A percentile compares a stretch with the other conserved stretches of the same genome.
Evolutionary conservation across 306 rosid genomes (phyloP).

Genomic region (Vicia villosa): DNA sequence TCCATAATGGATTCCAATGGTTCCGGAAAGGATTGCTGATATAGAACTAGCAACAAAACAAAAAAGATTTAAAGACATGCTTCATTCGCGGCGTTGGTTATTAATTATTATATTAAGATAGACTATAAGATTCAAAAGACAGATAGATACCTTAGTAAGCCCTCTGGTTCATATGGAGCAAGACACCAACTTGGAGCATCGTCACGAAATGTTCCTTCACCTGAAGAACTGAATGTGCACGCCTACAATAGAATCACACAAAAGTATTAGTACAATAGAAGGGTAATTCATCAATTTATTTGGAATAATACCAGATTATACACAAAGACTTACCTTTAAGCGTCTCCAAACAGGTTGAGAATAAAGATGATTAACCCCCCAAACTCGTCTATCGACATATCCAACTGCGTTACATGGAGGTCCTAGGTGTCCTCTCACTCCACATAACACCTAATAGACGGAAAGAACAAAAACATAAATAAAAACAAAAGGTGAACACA

Average conservation of each 20-base stretch:
- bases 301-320: neutral
- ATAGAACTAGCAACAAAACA: conserved; percentile 53
- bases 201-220: conserved; percentile 47
- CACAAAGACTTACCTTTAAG: conserved; percentile 51
- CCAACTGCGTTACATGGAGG: conserved; percentile 96
- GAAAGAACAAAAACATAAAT: neutral
- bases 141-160: conserved; percentile 63
- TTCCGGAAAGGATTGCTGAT: conserved; percentile 76
- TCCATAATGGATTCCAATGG: conserved; percentile 87
- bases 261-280: neutral
- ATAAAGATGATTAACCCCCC: conserved; percentile 92
- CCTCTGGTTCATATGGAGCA: conserved; percentile 91
- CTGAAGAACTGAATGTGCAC: conserved; percentile 63
- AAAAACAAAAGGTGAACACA: neutral
- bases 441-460: conserved; percentile 68
- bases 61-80: too few relatives aligned
- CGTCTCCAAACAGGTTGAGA: conserved; percentile 80
- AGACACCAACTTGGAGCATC: conserved; percentile 82
- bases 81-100: too few relatives aligned
- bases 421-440: conserved; percentile 86
- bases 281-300: neutral
- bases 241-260: conserved; percentile 42
- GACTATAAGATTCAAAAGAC: neutral
- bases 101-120: too few relatives aligned
- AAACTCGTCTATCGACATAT: conserved; percentile 74